phyloP scores from a whole-genome alignment of 2,329 filamentous ascomycete species.

The Colletotrichum australisinense region DNA sequence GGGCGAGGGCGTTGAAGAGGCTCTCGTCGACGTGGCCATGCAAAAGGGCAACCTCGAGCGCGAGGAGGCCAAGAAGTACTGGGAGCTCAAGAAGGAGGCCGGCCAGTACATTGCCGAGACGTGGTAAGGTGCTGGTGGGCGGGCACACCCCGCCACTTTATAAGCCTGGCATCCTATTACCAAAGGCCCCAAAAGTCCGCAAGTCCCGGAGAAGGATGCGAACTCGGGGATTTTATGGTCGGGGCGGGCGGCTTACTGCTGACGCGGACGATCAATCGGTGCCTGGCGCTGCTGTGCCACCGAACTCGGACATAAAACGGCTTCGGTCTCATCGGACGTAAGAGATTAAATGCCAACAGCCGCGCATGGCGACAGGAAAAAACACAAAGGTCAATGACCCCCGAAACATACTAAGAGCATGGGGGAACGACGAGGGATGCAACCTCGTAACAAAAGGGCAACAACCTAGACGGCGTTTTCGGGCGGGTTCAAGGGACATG shows the following conservation, averaged over 20 bases:
- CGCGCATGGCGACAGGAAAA: conserved; percentile 8
- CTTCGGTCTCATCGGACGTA: conserved; percentile 28
- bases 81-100: conserved; percentile 89
- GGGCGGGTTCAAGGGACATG: neutral
- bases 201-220: conserved; percentile 1
- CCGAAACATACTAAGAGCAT: neutral
- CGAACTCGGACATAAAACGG: conserved; percentile 19
- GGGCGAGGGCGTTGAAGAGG: conserved; percentile 94
- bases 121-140: conserved; percentile 56
- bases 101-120: conserved; percentile 95
- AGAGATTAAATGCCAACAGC: conserved; percentile 1
- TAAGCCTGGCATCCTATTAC: neutral
- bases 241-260: conserved; percentile 3
- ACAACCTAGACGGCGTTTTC: conserved; percentile 29
- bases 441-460: neutral
- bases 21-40: conserved; percentile 91
- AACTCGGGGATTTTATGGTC: neutral
- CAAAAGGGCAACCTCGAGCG: conserved; percentile 87
- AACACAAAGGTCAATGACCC: neutral
- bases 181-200: neutral
- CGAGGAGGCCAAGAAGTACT: conserved; percentile 87
- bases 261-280: conserved; percentile 16
- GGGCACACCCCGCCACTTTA: neutral
- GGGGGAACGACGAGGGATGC: neutral
- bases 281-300: neutral